Conservation (phyloP, 495 filamentous ascomycete genomes). For the Gamarada debralockiae region DNA sequence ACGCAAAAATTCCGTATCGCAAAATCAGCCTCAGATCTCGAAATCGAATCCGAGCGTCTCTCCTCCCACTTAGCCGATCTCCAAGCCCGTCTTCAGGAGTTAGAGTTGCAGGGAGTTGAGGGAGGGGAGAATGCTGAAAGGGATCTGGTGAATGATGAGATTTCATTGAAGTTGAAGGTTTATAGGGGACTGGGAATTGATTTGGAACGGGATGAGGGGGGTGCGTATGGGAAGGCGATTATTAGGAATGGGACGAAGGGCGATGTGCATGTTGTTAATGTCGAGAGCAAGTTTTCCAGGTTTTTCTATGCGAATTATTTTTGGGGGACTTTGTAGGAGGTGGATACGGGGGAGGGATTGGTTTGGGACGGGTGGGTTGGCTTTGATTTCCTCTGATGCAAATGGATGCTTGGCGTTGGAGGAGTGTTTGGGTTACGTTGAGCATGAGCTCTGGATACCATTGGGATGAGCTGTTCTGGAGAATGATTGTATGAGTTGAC, state of each 20-base stretch:
- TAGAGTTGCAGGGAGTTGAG: constrained; percentile 78
- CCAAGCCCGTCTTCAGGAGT: constrained; percentile 67
- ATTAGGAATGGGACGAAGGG: constrained; percentile 84
- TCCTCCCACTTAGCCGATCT: constrained; percentile 77
- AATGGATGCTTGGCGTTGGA: neutral
- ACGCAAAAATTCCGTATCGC: constrained; percentile 93
- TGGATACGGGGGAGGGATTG: neutral
- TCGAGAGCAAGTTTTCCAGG: constrained; percentile 85
- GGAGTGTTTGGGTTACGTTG: neutral
- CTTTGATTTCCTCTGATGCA: neutral
- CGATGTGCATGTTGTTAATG: constrained; percentile 91
- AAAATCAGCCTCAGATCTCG: constrained; percentile 80
- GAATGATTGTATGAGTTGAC: neutral
- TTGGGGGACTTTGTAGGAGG: constrained; percentile 80
- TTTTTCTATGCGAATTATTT: constrained; percentile 97
- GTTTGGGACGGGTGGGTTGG: neutral
- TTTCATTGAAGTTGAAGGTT: constrained; percentile 76
- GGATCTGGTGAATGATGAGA: constrained; percentile 44
- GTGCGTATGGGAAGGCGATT: constrained; percentile 80
- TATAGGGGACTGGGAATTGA: constrained; percentile 91
- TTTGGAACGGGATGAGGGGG: constrained; percentile 74
- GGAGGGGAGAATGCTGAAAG: constrained; percentile 41
- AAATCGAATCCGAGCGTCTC: constrained; percentile 87
- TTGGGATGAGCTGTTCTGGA: constrained; percentile 6
- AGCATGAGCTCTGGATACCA: neutral